A percentile compares a stretch with the other conserved stretches of the same genome.
Evolutionary conservation across 2,329 filamentous ascomycete genomes (phyloP).

Genomic region (Aulographum hederae): DNA sequence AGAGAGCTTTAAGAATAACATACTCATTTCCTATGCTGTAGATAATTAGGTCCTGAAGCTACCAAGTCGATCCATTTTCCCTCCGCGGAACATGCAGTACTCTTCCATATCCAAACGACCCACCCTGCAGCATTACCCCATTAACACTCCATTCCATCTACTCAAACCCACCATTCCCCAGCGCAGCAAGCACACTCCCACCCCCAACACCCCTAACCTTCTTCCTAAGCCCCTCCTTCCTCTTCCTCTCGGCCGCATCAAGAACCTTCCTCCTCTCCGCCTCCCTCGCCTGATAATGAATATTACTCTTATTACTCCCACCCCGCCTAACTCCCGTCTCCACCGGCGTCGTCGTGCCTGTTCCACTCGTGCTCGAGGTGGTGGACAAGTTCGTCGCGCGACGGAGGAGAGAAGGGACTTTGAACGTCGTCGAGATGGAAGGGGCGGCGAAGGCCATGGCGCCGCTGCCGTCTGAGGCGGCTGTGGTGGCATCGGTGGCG

Average conservation of each 20-base stretch:
- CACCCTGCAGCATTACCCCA: too few species aligned
- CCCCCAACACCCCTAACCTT: slow-evolving; percentile 10
- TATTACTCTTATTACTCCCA: slow-evolving; percentile 38
- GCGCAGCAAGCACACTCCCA: not conserved
- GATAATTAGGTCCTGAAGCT: too few species aligned
- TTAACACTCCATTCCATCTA: too few species aligned
- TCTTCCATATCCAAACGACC: too few species aligned
- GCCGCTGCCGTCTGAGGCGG: too few species aligned
- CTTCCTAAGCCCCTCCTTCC: slow-evolving; percentile 27
- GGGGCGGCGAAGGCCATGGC: slow-evolving; percentile 37
- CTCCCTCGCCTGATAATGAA: slow-evolving; percentile 41
- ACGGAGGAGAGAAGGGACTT: slow-evolving; percentile 51
- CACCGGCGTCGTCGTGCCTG: slow-evolving; percentile 15
- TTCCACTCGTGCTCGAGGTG: slow-evolving; percentile 22
- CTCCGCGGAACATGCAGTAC: too few species aligned
- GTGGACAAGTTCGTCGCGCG: slow-evolving; percentile 45
- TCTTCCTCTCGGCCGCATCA: slow-evolving; percentile 32
- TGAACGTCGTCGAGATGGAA: slow-evolving; percentile 33
- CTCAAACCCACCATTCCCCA: not conserved
- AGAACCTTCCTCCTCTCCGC: slow-evolving; percentile 32
- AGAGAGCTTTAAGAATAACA: too few species aligned
- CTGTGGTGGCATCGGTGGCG: too few species aligned
- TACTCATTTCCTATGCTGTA: too few species aligned
- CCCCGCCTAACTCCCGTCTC: slow-evolving; percentile 23
- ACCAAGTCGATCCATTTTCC: too few species aligned